Base-by-base conservation (phyloP, 371 early-diverging fungal species). In the Smittium mucronatum region DNA sequence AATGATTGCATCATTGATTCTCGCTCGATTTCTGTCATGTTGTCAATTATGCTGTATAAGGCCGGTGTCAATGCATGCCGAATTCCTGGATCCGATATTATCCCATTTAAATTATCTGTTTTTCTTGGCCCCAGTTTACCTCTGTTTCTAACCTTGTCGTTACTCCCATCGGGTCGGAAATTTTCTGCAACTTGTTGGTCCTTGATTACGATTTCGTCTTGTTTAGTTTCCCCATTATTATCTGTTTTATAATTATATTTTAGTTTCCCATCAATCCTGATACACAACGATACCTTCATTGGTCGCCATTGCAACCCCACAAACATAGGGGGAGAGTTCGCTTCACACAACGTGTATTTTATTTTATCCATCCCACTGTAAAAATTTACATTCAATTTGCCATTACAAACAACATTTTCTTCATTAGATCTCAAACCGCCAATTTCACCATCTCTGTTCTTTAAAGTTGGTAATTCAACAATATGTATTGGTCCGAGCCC, bases 51-150 rank as follows among this genome's bases (percentile, higher is more conserved):
- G 0, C 78, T 70, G 26, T 78, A 71, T 75, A 74, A 78, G 0
- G 75, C 77, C 26, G 79, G 74, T 34, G 72, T 32, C 65, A 78
- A 67, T 21, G 73, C 79, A 30, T 76, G 73, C 25, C 75, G 73
- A 15, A 78, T 31, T 34, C 69, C 68, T 30, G 75, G 78, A 8
- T 64, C 65, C 25, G 74, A 68, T 16, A 78, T 73, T 5, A 69
- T 71, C 0, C 76, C 75, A 25, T 58, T 36, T 63, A 61, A 60
- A 31, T 57, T 58, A 2, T 35, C 33, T 2, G 2, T 59, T 16
- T 26, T 28, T 5, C 15, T n/a, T 26, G 11, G 11, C 26, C 26
- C n/a, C 2, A 58, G 36, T 33, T 57, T 36, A 25, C 30, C 34
- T 63, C 1, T 32, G 33, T 15, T n/a, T 47, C 5, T 11, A 26